Percentiles rank a stretch among this genome's conserved stretches.
These are phyloP conservation scores for Nannochloris sp. DNA, from an alignment of 139 green algal species.

Conservation along the genomic window DNA sequence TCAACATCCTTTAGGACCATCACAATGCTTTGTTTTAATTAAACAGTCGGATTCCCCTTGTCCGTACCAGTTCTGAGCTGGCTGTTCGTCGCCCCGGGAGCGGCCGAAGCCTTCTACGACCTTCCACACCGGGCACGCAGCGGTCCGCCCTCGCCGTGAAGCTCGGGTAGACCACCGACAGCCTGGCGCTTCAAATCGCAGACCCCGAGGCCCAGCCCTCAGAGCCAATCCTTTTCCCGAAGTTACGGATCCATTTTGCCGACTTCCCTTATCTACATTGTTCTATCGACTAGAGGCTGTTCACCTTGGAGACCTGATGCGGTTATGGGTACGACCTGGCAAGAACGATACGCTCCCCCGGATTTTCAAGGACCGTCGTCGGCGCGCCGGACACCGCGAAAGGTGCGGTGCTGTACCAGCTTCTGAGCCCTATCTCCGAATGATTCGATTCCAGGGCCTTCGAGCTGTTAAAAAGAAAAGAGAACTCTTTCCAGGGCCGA, in stretches of 20 bases:
- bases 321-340: constrained; percentile 89
- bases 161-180: constrained; percentile 63
- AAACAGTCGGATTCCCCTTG: constrained; percentile 95
- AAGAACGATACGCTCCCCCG: constrained; percentile 67
- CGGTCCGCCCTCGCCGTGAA: constrained; percentile 47
- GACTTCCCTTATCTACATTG: constrained; percentile 95
- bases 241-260: constrained; percentile 95
- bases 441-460: constrained; percentile 81
- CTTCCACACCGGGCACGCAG: constrained; percentile 53
- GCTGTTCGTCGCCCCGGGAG: constrained; percentile 76
- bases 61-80: constrained; percentile 92
- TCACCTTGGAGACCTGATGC: constrained; percentile 96
- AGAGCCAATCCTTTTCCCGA: constrained; percentile 95
- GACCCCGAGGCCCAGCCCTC: constrained; percentile 77
- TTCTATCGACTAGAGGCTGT: constrained; percentile 93
- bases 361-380: constrained; percentile 85
- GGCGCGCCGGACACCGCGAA: constrained; percentile 74
- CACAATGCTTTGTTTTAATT: constrained; percentile 97
- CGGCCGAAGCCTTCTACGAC: constrained; percentile 52
- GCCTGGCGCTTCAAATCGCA: constrained; percentile 46
- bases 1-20: constrained; percentile 87
- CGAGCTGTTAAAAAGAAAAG: constrained; percentile 90
- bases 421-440: constrained; percentile 78
- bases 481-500: constrained; percentile 83
- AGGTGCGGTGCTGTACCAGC: constrained; percentile 79